Conservation (phyloP, 2,329 filamentous ascomycete genomes). For the Neurospora crassa region DNA sequence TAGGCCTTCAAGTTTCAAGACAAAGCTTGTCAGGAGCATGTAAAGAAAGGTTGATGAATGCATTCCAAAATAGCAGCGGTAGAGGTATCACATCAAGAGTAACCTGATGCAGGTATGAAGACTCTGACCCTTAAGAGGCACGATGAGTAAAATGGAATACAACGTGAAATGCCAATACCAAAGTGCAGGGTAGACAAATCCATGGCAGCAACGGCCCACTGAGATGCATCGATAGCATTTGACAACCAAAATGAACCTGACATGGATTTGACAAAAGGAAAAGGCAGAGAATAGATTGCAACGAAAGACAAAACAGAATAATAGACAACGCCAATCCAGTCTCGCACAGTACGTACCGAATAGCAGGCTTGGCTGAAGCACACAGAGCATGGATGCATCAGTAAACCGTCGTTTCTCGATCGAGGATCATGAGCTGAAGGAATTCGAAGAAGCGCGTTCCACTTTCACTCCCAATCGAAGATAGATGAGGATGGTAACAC, state of each 20-base stretch:
- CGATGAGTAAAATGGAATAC: neutral
- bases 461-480: neutral
- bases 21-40: neutral
- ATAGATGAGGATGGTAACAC: neutral
- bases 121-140: neutral
- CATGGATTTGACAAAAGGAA: too few relatives aligned
- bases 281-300: too few relatives aligned
- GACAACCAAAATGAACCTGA: too few relatives aligned
- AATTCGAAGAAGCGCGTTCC: neutral
- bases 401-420: slow-evolving; percentile 10
- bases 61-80: neutral
- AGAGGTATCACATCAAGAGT: neutral
- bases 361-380: slow-evolving; percentile 40
- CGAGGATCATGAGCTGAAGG: neutral
- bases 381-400: slow-evolving; percentile 7
- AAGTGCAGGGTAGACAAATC: neutral
- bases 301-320: too few relatives aligned
- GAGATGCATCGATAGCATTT: neutral
- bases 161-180: neutral
- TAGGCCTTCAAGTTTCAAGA: neutral
- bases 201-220: neutral
- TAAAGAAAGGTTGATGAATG: neutral
- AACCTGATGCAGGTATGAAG: neutral
- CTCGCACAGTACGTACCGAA: slow-evolving; percentile 30
- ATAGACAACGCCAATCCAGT: too few relatives aligned